Conservation (phyloP, 2,329 filamentous ascomycete genomes). For the Fusarium sp. region DNA sequence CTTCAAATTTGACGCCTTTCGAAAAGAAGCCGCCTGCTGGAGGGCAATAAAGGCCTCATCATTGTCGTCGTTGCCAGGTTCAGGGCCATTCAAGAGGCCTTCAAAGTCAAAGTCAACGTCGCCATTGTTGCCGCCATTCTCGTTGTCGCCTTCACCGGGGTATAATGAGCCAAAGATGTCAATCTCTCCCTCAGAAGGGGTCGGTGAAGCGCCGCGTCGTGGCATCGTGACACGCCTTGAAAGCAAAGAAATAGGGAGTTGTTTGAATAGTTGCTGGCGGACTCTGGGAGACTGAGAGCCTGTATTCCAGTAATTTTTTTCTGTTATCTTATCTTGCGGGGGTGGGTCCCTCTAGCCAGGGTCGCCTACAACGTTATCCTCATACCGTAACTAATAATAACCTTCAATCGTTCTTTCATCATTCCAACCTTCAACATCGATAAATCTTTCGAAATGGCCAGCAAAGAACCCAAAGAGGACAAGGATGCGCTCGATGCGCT, state of each 20-base stretch:
- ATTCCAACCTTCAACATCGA: conserved; percentile 5
- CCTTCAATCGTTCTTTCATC: conserved; percentile 10
- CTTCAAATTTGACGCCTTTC: conserved; percentile 83
- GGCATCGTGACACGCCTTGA: conserved; percentile 63
- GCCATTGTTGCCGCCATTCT: conserved; percentile 48
- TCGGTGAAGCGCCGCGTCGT: conserved; percentile 78
- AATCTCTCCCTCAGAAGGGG: conserved; percentile 86
- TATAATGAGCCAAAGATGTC: conserved; percentile 87
- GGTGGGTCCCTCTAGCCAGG: conserved; percentile 30
- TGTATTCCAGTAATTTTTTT: conserved; percentile 47
- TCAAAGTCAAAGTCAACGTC: conserved; percentile 64
- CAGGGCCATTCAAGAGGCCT: conserved; percentile 65
- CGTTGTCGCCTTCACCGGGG: conserved; percentile 65
- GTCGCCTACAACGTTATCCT: conserved; percentile 1
- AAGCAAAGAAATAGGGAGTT: conserved; percentile 13
- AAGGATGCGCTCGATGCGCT: conserved; percentile 82
- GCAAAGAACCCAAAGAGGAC: conserved; percentile 61
- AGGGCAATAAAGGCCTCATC: conserved; percentile 93
- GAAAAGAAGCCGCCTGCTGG: conserved; percentile 85
- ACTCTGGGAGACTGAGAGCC: conserved; percentile 13
- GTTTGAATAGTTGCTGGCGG: conserved; percentile 12
- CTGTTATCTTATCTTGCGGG: conserved; percentile 54
- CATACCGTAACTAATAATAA: background rate
- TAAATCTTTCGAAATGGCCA: conserved; percentile 47
- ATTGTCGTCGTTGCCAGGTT: conserved; percentile 63